phyloP scores from a whole-genome alignment of 2,329 filamentous ascomycete species.

The Verticillium albo-atrum region DNA sequence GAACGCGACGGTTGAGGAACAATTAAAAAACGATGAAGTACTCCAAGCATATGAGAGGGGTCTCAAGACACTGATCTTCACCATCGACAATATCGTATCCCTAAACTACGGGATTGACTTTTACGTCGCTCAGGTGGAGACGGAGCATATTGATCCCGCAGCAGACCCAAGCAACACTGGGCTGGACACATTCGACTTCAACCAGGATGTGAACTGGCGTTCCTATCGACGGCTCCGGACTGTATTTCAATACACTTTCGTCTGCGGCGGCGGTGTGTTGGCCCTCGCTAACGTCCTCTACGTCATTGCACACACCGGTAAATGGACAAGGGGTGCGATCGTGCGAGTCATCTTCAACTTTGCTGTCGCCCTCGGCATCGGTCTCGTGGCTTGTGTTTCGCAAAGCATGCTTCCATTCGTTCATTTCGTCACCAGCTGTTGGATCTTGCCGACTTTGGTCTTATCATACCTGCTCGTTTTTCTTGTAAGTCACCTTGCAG shows the following conservation, averaged over 20 bases:
- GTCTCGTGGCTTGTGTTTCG: slow-evolving; percentile 20
- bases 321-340: slow-evolving; percentile 25
- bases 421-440: slow-evolving; percentile 13
- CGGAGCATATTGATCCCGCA: slow-evolving; percentile 12
- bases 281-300: slow-evolving; percentile 25
- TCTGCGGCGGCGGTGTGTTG: slow-evolving; percentile 24
- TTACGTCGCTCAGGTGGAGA: slow-evolving; percentile 3
- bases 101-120: slow-evolving; percentile 21
- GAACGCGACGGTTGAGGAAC: not conserved
- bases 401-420: slow-evolving; percentile 9
- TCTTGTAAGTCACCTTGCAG: not conserved
- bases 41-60: not conserved
- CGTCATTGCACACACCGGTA: slow-evolving; percentile 21
- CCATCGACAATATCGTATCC: slow-evolving; percentile 3
- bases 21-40: not conserved
- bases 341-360: slow-evolving; percentile 23
- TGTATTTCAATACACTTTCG: slow-evolving; percentile 29
- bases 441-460: not conserved
- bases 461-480: not conserved
- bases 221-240: not conserved
- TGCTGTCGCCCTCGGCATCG: slow-evolving; percentile 22
- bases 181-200: slow-evolving; percentile 14
- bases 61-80: not conserved
- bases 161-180: slow-evolving; percentile 7
- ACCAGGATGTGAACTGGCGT: slow-evolving; percentile 7